Percentiles rank a stretch among this genome's conserved stretches.
These are phyloP conservation scores for Iris macrosiphon DNA, from an alignment of 106 monocot genomes.

Conservation along the genomic window DNA sequence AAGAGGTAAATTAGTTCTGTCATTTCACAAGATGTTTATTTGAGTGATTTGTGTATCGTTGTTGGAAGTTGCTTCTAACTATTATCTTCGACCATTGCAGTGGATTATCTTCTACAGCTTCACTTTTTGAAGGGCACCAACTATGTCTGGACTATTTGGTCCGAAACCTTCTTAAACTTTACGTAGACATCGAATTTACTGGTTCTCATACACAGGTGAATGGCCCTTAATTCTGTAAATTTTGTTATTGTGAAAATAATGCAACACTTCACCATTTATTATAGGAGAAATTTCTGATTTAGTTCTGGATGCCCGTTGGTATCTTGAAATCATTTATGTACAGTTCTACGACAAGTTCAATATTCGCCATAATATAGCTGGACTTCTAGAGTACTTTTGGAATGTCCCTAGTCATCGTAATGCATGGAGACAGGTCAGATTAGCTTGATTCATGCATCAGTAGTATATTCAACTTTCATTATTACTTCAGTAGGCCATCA, in stretches of 20 bases:
- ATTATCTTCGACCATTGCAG: constrained; percentile 50
- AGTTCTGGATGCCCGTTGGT: not conserved
- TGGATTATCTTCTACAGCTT: constrained; percentile 60
- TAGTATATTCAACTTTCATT: not conserved
- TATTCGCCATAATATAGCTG: constrained; percentile 97
- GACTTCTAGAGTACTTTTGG: constrained; percentile 94
- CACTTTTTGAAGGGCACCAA: constrained; percentile 94
- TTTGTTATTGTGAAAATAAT: not conserved
- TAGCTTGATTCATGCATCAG: not conserved
- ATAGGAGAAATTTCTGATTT: not conserved
- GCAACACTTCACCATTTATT: not conserved
- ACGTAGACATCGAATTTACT: constrained; percentile 99
- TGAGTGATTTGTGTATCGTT: constrained; percentile 3
- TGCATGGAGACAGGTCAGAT: constrained; percentile 66
- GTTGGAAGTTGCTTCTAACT: no score
- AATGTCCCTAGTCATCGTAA: constrained; percentile 86
- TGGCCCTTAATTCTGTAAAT: not conserved
- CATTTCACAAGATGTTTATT: not conserved
- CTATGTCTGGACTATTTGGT: constrained; percentile 81
- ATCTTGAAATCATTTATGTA: constrained; percentile 25
- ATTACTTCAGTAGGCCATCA: not conserved
- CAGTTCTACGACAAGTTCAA: constrained; percentile 99
- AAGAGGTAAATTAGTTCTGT: constrained; percentile 45
- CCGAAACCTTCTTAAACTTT: constrained; percentile 84
- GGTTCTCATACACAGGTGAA: constrained; percentile 94